phyloP scores from a whole-genome alignment of 176 grass and related monocot genomes.

The Ananas comosus region DNA sequence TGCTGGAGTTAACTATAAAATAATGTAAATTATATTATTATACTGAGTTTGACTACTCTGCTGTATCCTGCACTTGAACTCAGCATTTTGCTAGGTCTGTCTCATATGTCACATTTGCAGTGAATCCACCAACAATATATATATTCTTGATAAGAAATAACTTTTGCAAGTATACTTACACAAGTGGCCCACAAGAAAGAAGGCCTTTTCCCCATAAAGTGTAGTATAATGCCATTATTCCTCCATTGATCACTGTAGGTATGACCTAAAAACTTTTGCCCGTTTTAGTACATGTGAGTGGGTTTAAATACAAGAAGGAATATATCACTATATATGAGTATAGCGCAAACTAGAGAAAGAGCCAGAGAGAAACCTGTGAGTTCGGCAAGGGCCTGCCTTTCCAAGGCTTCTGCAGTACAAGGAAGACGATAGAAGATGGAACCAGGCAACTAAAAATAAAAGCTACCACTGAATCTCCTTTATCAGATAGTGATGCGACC shows the following conservation, averaged over 20 bases:
- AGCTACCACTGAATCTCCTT: constrained; percentile 42
- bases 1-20: too few species aligned
- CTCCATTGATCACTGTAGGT: constrained; percentile 90
- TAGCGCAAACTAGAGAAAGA: constrained; percentile 21
- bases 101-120: neutral
- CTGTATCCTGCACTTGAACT: too few species aligned
- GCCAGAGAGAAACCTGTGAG: constrained; percentile 78
- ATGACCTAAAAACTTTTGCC: constrained; percentile 40
- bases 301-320: neutral
- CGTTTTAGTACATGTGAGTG: neutral
- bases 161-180: constrained; percentile 48
- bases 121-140: neutral
- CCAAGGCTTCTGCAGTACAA: constrained; percentile 84
- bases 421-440: constrained; percentile 70
- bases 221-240: constrained; percentile 91
- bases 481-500: constrained; percentile 26
- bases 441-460: constrained; percentile 99
- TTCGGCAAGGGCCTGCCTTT: constrained; percentile 78
- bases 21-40: too few species aligned
- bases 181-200: constrained; percentile 66
- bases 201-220: constrained; percentile 93
- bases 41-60: too few species aligned
- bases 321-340: neutral
- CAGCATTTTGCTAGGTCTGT: too few species aligned
- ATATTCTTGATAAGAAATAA: neutral